Percentiles rank a stretch among this genome's conserved stretches.
phyloP scores from a whole-genome alignment of 176 grass and related monocot species.

The Oryza glumipatula region DNA sequence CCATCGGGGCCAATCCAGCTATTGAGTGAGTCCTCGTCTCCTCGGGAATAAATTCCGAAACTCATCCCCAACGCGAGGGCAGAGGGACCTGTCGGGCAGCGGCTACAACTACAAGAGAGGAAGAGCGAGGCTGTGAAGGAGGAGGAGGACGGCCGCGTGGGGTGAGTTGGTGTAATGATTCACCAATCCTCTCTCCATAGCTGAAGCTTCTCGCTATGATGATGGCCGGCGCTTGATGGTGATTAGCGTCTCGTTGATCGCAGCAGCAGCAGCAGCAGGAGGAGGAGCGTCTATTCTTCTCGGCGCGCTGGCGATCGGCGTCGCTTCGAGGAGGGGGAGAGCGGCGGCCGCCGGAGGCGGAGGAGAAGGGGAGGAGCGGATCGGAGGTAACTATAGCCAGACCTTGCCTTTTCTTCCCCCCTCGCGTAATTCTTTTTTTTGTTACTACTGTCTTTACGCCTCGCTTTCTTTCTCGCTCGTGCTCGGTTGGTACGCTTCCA shows the following conservation, averaged over 20 bases:
- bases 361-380: not conserved
- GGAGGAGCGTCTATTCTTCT: conserved; percentile 15
- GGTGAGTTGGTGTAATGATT: conserved; percentile 30
- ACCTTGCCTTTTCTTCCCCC: not conserved
- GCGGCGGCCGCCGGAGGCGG: conserved; percentile 15
- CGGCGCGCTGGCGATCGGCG: conserved; percentile 39
- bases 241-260: conserved; percentile 34
- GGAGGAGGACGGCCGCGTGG: conserved; percentile 30
- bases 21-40: not conserved
- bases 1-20: not conserved
- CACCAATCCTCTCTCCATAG: conserved; percentile 10
- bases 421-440: not conserved
- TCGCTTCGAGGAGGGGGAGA: conserved; percentile 18
- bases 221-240: not conserved
- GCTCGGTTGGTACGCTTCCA: conserved; percentile 35
- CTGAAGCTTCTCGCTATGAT: not conserved
- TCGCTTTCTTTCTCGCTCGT: conserved; percentile 11
- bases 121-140: no score
- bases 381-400: conserved; percentile 18
- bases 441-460: not conserved
- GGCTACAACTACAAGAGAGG: conserved; percentile 20
- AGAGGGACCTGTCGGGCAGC: conserved; percentile 53
- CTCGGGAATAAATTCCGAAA: conserved; percentile 53
- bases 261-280: not conserved
- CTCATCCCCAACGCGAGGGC: conserved; percentile 42